Conservation (phyloP, 495 filamentous ascomycete genomes). For the Neurospora sp. region DNA sequence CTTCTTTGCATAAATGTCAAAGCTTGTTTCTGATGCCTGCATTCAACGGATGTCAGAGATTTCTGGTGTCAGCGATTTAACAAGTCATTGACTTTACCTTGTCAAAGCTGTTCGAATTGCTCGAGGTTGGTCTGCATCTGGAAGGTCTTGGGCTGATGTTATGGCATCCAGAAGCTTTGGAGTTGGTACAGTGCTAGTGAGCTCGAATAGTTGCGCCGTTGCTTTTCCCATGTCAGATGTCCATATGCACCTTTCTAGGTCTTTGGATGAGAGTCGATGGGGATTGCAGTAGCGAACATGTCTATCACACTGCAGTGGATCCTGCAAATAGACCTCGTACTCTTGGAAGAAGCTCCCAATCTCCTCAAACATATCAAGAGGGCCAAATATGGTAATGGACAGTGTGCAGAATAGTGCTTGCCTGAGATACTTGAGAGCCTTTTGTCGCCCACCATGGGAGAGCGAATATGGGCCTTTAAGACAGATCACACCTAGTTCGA, state of each 20-base stretch:
- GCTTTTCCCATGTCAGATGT: background rate
- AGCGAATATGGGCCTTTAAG: accelerated
- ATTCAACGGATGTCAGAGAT: background rate
- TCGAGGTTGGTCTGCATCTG: conserved; percentile 19
- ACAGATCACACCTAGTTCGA: background rate
- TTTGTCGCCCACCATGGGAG: accelerated
- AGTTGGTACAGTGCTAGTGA: background rate
- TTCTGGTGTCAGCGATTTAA: accelerated
- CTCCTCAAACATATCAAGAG: conserved; percentile 14
- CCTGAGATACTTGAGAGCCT: accelerated
- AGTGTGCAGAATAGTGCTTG: conserved; percentile 2
- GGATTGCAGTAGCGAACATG: conserved; percentile 35
- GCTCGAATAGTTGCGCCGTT: background rate
- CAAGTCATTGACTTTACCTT: background rate
- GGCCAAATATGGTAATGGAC: conserved; percentile 23
- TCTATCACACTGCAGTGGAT: conserved; percentile 21
- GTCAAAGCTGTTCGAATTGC: conserved; percentile 7
- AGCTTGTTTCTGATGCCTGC: conserved; percentile 35
- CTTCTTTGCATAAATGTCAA: conserved; percentile 32
- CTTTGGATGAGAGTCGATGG: conserved; percentile 27
- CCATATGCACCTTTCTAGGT: conserved; percentile 6
- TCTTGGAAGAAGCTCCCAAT: conserved; percentile 24
- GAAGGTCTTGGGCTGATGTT: conserved; percentile 1
- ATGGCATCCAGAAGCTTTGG: conserved; percentile 9
- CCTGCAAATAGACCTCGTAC: conserved; percentile 28